Evolutionary conservation across 352 stramenopile genomes (phyloP), one percentile per base, ranked within the genome.

Genomic region (Thalassiosira hispida): DNA sequence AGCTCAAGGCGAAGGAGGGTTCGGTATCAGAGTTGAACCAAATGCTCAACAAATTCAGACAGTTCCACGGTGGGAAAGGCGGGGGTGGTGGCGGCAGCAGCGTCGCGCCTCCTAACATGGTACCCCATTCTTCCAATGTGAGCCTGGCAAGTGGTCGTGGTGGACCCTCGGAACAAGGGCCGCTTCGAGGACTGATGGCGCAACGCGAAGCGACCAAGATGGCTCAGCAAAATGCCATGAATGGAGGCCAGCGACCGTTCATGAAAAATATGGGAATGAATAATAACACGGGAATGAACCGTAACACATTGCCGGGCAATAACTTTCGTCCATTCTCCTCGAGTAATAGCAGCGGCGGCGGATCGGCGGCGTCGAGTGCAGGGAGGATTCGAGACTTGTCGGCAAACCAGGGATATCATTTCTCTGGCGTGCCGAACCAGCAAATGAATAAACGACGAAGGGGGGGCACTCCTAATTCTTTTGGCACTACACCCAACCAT

Each of bases 41-140:
- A 35, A 89, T 89, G 64, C 56, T 92, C 22, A 38, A 61, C 27
- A 77, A 92, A 72, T 92, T 92, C 62, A 77, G 79, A 23, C 77
- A 87, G 56, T 55, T 79, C 22, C 66, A 87, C 71, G 62, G 60
- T 31, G 66, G 52, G 38, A 16, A 14, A 33, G 60, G 44, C 6
- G 44, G 47, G 11, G 64, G 55, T 44, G 63, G 66, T 20, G 47
- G 47, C 20, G 51, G 46, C 53, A 55, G 61, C 31, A 23, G 52
- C 46, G 55, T 49, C 35, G 27, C 22, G 49, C 42, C 31, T 69
- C 66, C 67, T 51, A 53, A 78, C 31, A 65, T 72, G 56, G 49
- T 84, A 11, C 63, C 76, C 27, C 53, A 67, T 23, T 79, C 76
- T 56, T 79, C 76, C 12, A 63, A 63, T 12, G 69, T 29, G 8